Base-by-base conservation (phyloP, 2,329 filamentous ascomycete species). In the Emmonsiellopsis sp. region DNA sequence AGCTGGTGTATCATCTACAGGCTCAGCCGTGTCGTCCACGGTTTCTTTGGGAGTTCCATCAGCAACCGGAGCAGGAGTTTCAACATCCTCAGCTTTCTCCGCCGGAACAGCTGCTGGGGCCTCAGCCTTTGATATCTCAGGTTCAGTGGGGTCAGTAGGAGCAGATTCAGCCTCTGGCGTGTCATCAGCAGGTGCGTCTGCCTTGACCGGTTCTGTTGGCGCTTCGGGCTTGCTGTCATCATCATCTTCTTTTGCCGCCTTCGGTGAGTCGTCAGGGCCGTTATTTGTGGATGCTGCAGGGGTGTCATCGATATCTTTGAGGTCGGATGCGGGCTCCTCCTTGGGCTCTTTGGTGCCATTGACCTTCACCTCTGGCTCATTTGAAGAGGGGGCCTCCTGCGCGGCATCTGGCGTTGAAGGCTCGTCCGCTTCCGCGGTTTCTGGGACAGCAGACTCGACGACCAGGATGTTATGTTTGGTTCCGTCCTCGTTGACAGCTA, bases 401-500 rank as follows among this genome's bases (percentile, higher is more conserved):
- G 33, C 53, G 10, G 43, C 34, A 21, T 21, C 40, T 17, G 21
- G 39, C 8, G 11, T 17, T n/a, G 39, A 21, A 43, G n/a, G 5
- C 33, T 14, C 33, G 33, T 50, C 37, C 13, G 11, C 3, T 39
- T 49, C 14, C 11, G 8, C 9, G 14, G 34, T 51, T 39, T 55
- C 56, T 17, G 9, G 31, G 17, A 31, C 45, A 14, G 49, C 37
- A 27, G 43, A 44, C 37, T 56, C 53, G 10, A 54, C 56, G 31
- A 57, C 52, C 10, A 58, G 47, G 40, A 58, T 37, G 47, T 60
- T 63, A 50, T 59, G 62, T 49, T 58, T 53, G 43, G 58, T 57
- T 9, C 61, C 65, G 47, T 62, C 54, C 11, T 63, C 59, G 44
- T 60, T 61, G 5, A 59, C 51, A 33, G 51, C 63, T 65, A 51